Conservation (phyloP, 148 eudicot species). For the Silene uniflora region DNA sequence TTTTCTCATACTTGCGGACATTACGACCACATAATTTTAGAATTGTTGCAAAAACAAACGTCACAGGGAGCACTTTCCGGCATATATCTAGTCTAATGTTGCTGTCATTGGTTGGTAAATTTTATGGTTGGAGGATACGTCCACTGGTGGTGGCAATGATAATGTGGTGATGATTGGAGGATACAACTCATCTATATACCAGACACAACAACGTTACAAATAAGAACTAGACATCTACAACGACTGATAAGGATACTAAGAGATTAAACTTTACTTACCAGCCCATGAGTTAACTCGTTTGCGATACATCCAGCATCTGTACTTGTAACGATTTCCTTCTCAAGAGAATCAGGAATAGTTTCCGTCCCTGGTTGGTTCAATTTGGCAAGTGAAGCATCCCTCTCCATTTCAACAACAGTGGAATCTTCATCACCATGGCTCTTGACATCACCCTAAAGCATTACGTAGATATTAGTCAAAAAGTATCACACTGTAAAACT, state of each 20-base stretch:
- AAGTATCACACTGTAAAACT: neutral
- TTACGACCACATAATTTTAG: too few species aligned
- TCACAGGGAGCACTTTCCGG: too few species aligned
- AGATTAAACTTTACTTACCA: slow-evolving; percentile 11
- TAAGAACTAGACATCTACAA: neutral
- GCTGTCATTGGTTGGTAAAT: too few species aligned
- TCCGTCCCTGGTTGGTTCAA: neutral
- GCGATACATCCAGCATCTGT: neutral
- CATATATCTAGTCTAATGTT: too few species aligned
- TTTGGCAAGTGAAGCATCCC: slow-evolving; percentile 1
- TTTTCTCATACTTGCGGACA: too few species aligned
- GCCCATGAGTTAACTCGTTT: neutral
- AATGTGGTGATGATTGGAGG: too few species aligned
- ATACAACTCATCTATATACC: too few species aligned
- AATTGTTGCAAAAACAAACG: too few species aligned
- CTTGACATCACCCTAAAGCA: slow-evolving; percentile 19
- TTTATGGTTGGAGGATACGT: too few species aligned
- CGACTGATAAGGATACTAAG: neutral
- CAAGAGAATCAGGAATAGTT: slow-evolving; percentile 11
- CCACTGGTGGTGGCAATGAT: too few species aligned
- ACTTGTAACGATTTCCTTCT: neutral
- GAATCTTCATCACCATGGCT: slow-evolving; percentile 12
- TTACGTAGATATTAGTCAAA: neutral
- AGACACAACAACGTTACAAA: neutral
- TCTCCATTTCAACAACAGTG: slow-evolving; percentile 6